phyloP scores from a whole-genome alignment of 2,329 filamentous ascomycete genomes.

The Trichoderma pleuroti region DNA sequence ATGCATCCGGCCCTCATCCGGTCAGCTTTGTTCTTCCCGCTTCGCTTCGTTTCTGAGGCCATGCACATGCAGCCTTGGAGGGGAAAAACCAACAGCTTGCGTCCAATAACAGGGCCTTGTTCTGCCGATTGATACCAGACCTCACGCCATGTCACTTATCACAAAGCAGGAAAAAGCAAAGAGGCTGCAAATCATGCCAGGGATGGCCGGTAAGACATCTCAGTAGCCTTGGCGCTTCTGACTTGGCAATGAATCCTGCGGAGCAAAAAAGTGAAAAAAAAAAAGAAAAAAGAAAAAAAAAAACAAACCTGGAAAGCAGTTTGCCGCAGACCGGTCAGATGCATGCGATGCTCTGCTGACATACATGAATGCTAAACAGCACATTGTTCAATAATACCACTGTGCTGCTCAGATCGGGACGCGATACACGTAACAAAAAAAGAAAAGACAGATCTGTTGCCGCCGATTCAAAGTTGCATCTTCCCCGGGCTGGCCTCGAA shows the following conservation, averaged over 20 bases:
- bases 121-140: background rate
- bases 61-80: background rate
- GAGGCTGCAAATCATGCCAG: background rate
- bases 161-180: background rate
- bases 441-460: background rate
- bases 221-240: background rate
- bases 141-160: background rate
- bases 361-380: background rate
- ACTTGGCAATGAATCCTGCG: background rate
- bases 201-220: background rate
- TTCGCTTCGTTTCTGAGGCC: background rate
- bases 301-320: background rate
- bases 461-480: background rate
- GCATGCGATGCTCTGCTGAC: background rate
- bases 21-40: background rate
- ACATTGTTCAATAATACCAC: background rate
- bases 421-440: background rate
- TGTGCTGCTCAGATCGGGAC: background rate
- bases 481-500: background rate
- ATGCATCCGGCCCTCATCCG: background rate
- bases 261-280: background rate
- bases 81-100: background rate
- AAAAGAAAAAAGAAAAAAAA: background rate
- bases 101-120: background rate
- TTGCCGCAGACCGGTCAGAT: background rate